A percentile compares a stretch with the other conserved stretches of the same genome.
These are phyloP conservation scores for Galerina marginata DNA, from an alignment of 768 basidiomycete species.

Conservation along the genomic window DNA sequence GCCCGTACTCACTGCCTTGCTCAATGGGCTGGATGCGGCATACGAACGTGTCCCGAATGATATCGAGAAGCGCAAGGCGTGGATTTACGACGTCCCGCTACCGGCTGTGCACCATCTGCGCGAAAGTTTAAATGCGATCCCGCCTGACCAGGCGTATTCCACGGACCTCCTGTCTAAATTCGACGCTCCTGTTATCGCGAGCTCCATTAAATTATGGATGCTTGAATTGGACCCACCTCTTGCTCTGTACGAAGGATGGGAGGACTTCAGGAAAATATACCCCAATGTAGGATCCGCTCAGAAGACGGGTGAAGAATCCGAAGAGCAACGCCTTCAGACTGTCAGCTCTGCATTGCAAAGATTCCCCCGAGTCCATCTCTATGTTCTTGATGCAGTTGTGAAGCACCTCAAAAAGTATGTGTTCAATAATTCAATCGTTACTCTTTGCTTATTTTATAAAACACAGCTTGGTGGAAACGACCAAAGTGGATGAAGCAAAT, in stretches of 20 bases:
- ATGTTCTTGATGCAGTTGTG: conserved; percentile 79
- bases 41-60: conserved; percentile 69
- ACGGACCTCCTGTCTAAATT: conserved; percentile 60
- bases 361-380: conserved; percentile 79
- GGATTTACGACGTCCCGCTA: conserved; percentile 95
- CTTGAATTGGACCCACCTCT: conserved; percentile 92
- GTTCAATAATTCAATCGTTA: conserved; percentile 8
- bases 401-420: conserved; percentile 76
- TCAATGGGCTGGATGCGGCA: conserved; percentile 65
- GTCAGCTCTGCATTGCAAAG: conserved; percentile 67
- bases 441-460: conserved; percentile 1
- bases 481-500: conserved; percentile 70
- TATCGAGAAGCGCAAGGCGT: conserved; percentile 83
- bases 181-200: conserved; percentile 87
- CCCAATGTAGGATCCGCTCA: conserved; percentile 67
- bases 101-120: conserved; percentile 84
- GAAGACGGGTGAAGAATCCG: conserved; percentile 56
- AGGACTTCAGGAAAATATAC: conserved; percentile 88
- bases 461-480: conserved; percentile 69
- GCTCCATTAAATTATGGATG: conserved; percentile 85
- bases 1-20: conserved; percentile 70
- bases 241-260: conserved; percentile 88
- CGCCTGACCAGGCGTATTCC: conserved; percentile 60
- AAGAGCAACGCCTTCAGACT: conserved; percentile 67
- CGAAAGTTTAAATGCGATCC: conserved; percentile 80